These are phyloP conservation scores for Yarrowia galli DNA, from an alignment of 1,139 yeast species.

Conservation along the genomic window DNA sequence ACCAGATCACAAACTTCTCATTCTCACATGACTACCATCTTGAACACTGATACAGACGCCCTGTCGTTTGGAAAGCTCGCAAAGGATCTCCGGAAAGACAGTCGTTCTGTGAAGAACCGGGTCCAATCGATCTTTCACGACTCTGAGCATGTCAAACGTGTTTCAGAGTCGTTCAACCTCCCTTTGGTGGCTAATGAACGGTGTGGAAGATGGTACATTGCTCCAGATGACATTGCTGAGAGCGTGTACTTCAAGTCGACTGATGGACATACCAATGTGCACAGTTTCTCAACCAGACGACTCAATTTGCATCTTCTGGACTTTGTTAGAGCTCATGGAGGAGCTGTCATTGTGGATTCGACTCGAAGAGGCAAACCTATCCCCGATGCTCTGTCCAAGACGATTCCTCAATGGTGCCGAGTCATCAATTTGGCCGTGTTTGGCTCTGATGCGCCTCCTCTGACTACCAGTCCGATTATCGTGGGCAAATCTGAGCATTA, in stretches of 20 bases:
- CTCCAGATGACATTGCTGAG: constrained; percentile 53
- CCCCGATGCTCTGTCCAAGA: constrained; percentile 87
- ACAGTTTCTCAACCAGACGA: constrained; percentile 78
- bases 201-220: constrained; percentile 87
- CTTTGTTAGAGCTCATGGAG: constrained; percentile 54
- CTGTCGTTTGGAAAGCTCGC: constrained; percentile 40
- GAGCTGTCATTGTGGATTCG: constrained; percentile 77
- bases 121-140: constrained; percentile 75
- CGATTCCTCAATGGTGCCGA: constrained; percentile 92
- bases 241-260: constrained; percentile 86
- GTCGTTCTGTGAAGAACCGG: constrained; percentile 65
- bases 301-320: constrained; percentile 74
- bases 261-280: constrained; percentile 83
- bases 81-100: constrained; percentile 57
- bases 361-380: constrained; percentile 82
- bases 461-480: constrained; percentile 60
- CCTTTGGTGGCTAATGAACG: constrained; percentile 72
- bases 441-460: constrained; percentile 50
- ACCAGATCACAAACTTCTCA: background rate
- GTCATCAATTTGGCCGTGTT: constrained; percentile 66
- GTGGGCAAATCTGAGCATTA: constrained; percentile 67
- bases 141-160: constrained; percentile 55
- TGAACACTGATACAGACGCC: constrained; percentile 19
- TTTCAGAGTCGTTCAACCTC: constrained; percentile 48
- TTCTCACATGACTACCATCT: constrained; percentile 1